These are phyloP conservation scores for Bromus sterilis DNA, from an alignment of 176 grass and related monocot genomes.

Conservation along the genomic window DNA sequence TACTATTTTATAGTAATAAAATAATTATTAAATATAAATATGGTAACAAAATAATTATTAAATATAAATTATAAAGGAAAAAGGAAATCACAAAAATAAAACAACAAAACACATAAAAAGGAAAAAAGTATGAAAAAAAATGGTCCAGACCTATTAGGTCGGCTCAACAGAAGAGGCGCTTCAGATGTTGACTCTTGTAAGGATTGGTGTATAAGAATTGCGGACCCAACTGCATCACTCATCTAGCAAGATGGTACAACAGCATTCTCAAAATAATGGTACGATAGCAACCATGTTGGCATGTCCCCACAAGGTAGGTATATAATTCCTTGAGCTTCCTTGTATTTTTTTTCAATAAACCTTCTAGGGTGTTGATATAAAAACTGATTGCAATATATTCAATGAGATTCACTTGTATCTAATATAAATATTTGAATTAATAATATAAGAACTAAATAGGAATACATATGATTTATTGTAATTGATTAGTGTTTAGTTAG, in stretches of 20 bases:
- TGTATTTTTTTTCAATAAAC: not conserved
- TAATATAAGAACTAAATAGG: too few relatives aligned
- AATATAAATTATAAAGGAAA: not conserved
- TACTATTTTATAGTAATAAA: too few relatives aligned
- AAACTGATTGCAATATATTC: too few relatives aligned
- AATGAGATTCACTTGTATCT: too few relatives aligned
- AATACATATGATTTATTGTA: too few relatives aligned
- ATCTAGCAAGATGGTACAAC: not conserved
- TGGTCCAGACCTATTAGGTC: not conserved
- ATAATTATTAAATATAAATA: too few relatives aligned
- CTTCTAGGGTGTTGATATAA: too few relatives aligned
- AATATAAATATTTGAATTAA: too few relatives aligned
- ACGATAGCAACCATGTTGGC: not conserved
- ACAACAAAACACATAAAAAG: not conserved
- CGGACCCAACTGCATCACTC: not conserved
- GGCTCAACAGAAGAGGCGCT: not conserved
- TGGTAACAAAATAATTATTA: too few relatives aligned
- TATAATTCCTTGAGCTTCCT: not conserved
- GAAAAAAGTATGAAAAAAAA: not conserved
- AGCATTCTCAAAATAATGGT: too few relatives aligned
- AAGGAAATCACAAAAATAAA: not conserved
- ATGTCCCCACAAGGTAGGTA: not conserved
- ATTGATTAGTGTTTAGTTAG: too few relatives aligned
- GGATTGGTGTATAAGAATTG: not conserved
- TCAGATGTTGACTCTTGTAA: not conserved